Conservation (phyloP, 2,329 filamentous ascomycete species). For the Aspergillus glaucus region DNA sequence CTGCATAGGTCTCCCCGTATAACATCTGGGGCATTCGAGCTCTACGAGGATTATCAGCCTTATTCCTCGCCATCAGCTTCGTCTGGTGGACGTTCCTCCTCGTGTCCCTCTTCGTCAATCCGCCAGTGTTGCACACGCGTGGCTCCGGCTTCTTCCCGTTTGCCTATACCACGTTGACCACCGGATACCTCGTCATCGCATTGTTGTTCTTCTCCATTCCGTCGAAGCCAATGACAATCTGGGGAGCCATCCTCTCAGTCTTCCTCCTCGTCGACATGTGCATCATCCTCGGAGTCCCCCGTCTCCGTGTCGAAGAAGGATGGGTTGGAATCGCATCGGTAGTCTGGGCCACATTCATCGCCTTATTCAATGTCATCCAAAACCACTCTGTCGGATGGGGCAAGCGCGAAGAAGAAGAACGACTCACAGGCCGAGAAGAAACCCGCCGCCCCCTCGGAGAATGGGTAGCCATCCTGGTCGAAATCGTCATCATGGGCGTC, state of each 20-base stretch:
- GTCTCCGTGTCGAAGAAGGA: slow-evolving; percentile 74
- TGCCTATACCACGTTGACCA: slow-evolving; percentile 70
- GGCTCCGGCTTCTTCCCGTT: slow-evolving; percentile 93
- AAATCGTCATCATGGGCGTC: slow-evolving; percentile 64
- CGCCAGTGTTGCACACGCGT: slow-evolving; percentile 74
- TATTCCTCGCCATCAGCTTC: slow-evolving; percentile 69
- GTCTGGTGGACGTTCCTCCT: slow-evolving; percentile 90
- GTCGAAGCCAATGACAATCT: slow-evolving; percentile 68
- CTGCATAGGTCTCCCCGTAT: slow-evolving; percentile 65
- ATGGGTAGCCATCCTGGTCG: slow-evolving; percentile 73
- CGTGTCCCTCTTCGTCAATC: slow-evolving; percentile 85
- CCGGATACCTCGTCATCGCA: slow-evolving; percentile 67
- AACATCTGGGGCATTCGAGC: slow-evolving; percentile 88
- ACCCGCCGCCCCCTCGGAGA: slow-evolving; percentile 73
- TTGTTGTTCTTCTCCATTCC: slow-evolving; percentile 85
- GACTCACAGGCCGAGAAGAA: slow-evolving; percentile 82
- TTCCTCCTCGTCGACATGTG: slow-evolving; percentile 70
- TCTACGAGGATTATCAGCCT: slow-evolving; percentile 68
- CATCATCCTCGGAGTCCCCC: slow-evolving; percentile 68
- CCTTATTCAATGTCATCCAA: slow-evolving; percentile 69
- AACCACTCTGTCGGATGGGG: slow-evolving; percentile 85
- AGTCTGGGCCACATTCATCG: slow-evolving; percentile 73
- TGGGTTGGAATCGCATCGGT: slow-evolving; percentile 87
- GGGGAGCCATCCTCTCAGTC: slow-evolving; percentile 60
- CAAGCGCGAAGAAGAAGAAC: slow-evolving; percentile 86